These are phyloP conservation scores for Aspergillus terreus DNA, from an alignment of 2,329 filamentous ascomycete species.

Conservation along the genomic window DNA sequence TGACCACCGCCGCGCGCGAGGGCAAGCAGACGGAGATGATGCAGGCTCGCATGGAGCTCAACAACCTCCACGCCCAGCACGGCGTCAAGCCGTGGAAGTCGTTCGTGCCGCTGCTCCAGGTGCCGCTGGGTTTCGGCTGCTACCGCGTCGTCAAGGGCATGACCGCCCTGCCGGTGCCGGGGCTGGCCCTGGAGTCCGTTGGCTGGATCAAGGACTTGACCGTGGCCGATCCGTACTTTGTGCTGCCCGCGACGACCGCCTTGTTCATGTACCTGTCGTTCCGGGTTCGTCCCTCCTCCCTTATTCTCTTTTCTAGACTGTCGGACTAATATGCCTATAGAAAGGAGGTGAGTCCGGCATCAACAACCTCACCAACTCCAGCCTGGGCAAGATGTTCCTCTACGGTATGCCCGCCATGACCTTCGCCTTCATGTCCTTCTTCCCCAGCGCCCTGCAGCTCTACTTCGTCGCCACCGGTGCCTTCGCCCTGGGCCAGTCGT, in stretches of 20 bases:
- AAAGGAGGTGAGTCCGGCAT: constrained; percentile 37
- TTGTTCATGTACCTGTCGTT: constrained; percentile 56
- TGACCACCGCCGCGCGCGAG: constrained; percentile 43
- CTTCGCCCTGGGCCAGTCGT: constrained; percentile 42
- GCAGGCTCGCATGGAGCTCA: constrained; percentile 47
- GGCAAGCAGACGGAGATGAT: constrained; percentile 50
- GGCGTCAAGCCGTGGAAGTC: constrained; percentile 53
- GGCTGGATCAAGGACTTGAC: constrained; percentile 80
- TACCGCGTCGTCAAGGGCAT: constrained; percentile 76
- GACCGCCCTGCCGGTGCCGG: constrained; percentile 74
- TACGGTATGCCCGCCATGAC: constrained; percentile 52
- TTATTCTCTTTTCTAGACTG: background rate
- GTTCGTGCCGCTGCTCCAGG: constrained; percentile 57
- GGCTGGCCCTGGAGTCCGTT: constrained; percentile 65
- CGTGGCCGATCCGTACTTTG: constrained; percentile 68
- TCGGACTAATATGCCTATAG: constrained; percentile 16
- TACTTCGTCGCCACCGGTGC: constrained; percentile 54
- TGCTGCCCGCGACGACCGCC: constrained; percentile 65
- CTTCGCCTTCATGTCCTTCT: constrained; percentile 51
- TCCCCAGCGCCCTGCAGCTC: constrained; percentile 58
- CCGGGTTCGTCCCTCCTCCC: constrained; percentile 44
- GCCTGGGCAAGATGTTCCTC: constrained; percentile 32
- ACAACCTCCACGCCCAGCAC: constrained; percentile 49
- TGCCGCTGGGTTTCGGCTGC: constrained; percentile 73
- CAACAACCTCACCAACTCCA: constrained; percentile 27